Percentiles rank a stretch among this genome's conserved stretches.
Evolutionary conservation across 176 grass and related monocot species (phyloP).

Genomic region (Dactylis glomerata): DNA sequence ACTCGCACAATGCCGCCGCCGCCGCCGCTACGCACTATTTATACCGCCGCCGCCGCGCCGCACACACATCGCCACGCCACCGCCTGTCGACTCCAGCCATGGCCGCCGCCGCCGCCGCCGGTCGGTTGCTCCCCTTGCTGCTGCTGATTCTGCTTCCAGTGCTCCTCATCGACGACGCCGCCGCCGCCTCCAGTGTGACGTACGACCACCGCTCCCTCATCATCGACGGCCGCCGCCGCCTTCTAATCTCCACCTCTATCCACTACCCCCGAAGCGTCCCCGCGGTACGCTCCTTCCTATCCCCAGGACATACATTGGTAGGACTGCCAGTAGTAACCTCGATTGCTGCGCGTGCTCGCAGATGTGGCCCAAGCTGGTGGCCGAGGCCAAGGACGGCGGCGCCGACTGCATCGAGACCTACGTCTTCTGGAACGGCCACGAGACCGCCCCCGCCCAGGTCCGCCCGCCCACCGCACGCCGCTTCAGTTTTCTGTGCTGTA

Average conservation of each 20-base stretch:
- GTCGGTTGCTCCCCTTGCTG: conserved; percentile 21
- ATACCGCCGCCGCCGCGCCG: conserved; percentile 1
- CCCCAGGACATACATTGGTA: neutral
- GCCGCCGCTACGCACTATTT: conserved; percentile 21
- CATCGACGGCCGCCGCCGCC: conserved; percentile 76
- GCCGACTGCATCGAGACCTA: conserved; percentile 87
- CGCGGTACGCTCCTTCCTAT: conserved; percentile 36
- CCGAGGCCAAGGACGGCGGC: conserved; percentile 79
- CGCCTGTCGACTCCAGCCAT: conserved; percentile 15
- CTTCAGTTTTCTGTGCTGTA: neutral
- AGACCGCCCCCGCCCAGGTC: conserved; percentile 79
- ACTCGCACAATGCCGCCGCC: neutral
- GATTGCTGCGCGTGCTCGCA: conserved; percentile 24
- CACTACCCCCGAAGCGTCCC: conserved; percentile 98
- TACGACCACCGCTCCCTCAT: conserved; percentile 94
- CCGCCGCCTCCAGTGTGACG: conserved; percentile 51
- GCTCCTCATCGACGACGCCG: neutral
- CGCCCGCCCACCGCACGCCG: neutral
- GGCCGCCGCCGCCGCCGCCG: conserved; percentile 4
- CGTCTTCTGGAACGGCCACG: conserved; percentile 99
- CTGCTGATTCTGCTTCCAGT: conserved; percentile 19
- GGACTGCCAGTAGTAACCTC: neutral
- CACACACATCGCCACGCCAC: neutral
- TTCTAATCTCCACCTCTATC: conserved; percentile 96
- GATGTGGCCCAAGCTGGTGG: conserved; percentile 97